A percentile compares a stretch with the other conserved stretches of the same genome.
Conservation (phyloP, 1,139 yeast species). For the Yamadazyma spencermartinsiae region DNA sequence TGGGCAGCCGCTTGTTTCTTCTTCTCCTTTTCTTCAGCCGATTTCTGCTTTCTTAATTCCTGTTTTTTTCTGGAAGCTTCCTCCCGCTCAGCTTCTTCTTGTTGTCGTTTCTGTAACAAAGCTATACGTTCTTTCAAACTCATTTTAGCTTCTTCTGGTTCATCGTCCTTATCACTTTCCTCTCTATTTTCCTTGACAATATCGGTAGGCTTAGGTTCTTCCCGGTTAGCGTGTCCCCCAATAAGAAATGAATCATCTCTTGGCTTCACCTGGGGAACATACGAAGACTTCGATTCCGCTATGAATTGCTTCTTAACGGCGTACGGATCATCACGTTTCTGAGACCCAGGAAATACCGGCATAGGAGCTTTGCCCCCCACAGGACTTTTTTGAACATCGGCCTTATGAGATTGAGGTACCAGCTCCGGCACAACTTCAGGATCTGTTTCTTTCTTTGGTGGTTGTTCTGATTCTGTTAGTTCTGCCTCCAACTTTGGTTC, state of each 20-base stretch:
- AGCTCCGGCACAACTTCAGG: too few species aligned
- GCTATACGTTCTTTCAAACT: constrained; percentile 87
- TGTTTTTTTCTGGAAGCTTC: constrained; percentile 60
- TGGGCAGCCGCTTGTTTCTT: constrained; percentile 13
- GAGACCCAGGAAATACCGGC: constrained; percentile 28
- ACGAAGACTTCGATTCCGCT: constrained; percentile 44
- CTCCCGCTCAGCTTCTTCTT: constrained; percentile 75
- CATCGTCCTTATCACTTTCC: constrained; percentile 34
- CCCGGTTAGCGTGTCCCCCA: constrained; percentile 30
- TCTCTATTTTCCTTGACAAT: constrained; percentile 21
- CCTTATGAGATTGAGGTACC: neutral
- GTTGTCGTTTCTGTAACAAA: constrained; percentile 76
- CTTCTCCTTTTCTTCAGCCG: constrained; percentile 35
- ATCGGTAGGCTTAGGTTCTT: constrained; percentile 13
- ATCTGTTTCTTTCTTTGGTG: too few species aligned
- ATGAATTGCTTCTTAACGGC: constrained; percentile 45
- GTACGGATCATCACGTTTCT: constrained; percentile 39
- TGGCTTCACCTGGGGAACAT: constrained; percentile 46
- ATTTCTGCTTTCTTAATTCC: constrained; percentile 53
- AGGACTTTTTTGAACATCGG: constrained; percentile 1
- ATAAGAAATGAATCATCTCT: constrained; percentile 39
- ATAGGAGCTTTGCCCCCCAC: constrained; percentile 14
- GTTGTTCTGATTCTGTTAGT: too few species aligned
- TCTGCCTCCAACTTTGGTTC: neutral
- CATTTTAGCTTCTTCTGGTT: constrained; percentile 42